phyloP scores from a whole-genome alignment of 129 eudicot genomes.

The Saposhnikovia divaricata region DNA sequence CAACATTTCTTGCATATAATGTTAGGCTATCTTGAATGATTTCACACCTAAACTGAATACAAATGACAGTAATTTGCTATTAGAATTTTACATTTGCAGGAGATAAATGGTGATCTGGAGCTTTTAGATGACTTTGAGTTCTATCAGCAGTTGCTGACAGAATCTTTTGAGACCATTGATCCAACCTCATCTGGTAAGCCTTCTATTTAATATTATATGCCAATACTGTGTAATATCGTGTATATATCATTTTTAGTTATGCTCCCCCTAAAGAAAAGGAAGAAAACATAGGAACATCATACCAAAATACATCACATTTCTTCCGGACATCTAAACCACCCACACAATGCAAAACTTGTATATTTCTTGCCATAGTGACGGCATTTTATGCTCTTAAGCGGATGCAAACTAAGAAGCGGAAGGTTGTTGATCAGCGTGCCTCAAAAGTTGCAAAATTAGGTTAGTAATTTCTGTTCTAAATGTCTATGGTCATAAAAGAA shows the following conservation, averaged over 20 bases:
- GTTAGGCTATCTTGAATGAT: not conserved
- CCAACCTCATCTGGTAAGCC: constrained; percentile 74
- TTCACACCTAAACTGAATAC: not conserved
- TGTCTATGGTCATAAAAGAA: not conserved
- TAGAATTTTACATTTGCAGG: constrained; percentile 25
- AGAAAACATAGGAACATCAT: not conserved
- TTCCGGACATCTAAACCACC: not conserved
- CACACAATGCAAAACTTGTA: too few species aligned
- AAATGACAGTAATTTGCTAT: not conserved
- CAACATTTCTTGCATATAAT: not conserved
- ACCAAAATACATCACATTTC: not conserved
- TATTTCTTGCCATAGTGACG: constrained; percentile 32
- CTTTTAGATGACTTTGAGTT: constrained; percentile 81
- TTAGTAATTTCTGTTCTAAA: not conserved
- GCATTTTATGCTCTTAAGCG: constrained; percentile 83
- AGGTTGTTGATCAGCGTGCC: constrained; percentile 84
- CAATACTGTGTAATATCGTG: not conserved
- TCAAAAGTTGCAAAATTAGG: constrained; percentile 93
- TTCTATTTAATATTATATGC: not conserved
- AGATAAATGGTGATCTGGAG: constrained; percentile 77
- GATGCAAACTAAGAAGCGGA: constrained; percentile 71
- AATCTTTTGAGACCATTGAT: constrained; percentile 74
- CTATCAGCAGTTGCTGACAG: constrained; percentile 79
- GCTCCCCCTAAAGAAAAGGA: not conserved
- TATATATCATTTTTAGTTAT: not conserved